Evolutionary conservation across 768 basidiomycete genomes (phyloP).

Genomic region (Trametes punicea): DNA sequence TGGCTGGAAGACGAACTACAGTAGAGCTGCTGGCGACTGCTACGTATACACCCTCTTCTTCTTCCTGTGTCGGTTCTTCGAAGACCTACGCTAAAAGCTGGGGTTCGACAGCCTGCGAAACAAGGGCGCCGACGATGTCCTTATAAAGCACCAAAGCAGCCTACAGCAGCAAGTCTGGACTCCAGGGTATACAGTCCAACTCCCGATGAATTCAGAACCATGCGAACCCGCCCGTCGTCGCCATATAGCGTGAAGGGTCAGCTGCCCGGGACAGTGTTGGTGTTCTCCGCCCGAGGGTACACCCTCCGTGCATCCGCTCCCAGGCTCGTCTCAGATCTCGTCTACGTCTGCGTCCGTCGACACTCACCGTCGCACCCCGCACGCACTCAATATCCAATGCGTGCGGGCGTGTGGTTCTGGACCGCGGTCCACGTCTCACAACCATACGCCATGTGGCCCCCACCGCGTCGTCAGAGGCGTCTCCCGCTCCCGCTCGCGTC

Average conservation of each 20-base stretch:
- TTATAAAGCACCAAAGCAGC: no score
- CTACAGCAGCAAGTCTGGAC: no score
- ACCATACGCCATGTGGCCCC: no score
- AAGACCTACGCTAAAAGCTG: background rate
- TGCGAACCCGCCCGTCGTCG: background rate
- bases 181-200: no score
- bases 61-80: background rate
- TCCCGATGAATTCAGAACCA: background rate
- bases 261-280: no score
- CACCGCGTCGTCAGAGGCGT: no score
- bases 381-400: background rate
- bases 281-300: background rate
- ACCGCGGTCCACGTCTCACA: background rate
- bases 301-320: background rate
- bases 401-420: background rate
- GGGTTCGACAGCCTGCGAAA: background rate
- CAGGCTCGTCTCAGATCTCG: background rate
- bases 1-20: background rate
- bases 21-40: no score
- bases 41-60: background rate
- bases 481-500: no score
- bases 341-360: background rate
- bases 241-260: background rate
- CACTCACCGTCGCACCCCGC: background rate
- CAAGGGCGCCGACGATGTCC: no score